These are phyloP conservation scores for Graphilbum sp. DNA, from an alignment of 2,329 filamentous ascomycete species.

Conservation along the genomic window DNA sequence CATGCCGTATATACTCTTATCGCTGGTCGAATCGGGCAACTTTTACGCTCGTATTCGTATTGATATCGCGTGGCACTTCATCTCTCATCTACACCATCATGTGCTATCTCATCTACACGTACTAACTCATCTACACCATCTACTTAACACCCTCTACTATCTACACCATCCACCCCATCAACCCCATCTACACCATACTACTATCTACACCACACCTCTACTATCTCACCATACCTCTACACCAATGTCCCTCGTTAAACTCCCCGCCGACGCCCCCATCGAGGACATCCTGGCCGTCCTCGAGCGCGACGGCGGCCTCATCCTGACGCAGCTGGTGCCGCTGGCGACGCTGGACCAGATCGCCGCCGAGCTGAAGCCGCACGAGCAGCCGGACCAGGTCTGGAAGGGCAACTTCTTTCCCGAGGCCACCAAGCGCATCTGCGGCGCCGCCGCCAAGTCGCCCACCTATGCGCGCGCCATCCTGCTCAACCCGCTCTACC, in stretches of 20 bases:
- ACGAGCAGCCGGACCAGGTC: not conserved
- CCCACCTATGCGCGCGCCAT: not conserved
- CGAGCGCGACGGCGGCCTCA: conserved; percentile 1
- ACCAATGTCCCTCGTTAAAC: not conserved
- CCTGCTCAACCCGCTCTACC: not conserved
- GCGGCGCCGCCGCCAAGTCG: not conserved
- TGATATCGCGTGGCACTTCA: no score
- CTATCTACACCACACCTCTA: no score
- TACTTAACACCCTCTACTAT: no score
- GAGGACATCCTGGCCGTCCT: not conserved
- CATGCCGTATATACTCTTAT: no score
- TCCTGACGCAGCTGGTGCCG: not conserved
- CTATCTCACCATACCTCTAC: no score
- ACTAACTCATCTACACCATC: no score
- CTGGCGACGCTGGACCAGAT: not conserved
- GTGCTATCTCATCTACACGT: no score
- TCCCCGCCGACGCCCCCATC: not conserved
- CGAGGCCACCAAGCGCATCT: not conserved
- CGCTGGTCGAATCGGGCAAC: no score
- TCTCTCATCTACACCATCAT: no score
- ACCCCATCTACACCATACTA: no score
- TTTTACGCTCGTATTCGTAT: no score
- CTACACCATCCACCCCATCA: no score
- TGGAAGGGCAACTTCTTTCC: conserved; percentile 1
- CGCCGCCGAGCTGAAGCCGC: not conserved